Conservation (phyloP, 768 basidiomycete species). For the Coprinopsis cinerea region DNA sequence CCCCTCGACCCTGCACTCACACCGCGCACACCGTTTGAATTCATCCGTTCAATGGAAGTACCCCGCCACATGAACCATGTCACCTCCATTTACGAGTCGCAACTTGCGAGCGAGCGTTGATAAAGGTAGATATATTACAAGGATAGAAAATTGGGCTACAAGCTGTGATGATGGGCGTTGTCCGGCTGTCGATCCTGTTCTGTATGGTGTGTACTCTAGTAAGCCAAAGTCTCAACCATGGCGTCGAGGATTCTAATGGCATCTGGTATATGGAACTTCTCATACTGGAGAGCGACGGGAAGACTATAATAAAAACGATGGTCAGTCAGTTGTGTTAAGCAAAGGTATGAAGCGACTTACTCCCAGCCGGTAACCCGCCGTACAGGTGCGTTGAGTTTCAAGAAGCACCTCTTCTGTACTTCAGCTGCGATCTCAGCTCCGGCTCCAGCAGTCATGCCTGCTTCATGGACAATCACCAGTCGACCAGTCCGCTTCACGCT, state of each 20-base stretch:
- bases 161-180: too few relatives aligned
- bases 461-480: conserved; percentile 89
- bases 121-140: conserved; percentile 36
- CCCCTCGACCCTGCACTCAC: too few relatives aligned
- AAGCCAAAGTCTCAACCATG: conserved; percentile 75
- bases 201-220: conserved; percentile 27
- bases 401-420: conserved; percentile 82
- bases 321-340: neutral
- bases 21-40: too few relatives aligned
- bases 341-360: conserved; percentile 45
- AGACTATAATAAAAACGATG: conserved; percentile 39
- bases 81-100: conserved; percentile 26
- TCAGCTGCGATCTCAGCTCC: conserved; percentile 91
- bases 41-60: too few relatives aligned
- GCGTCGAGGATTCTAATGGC: conserved; percentile 78
- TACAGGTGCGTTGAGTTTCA: conserved; percentile 84
- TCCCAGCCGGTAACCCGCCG: conserved; percentile 90
- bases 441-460: conserved; percentile 80
- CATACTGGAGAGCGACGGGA: conserved; percentile 80
- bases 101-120: conserved; percentile 41
- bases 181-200: too few relatives aligned
- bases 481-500: conserved; percentile 83
- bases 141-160: conserved; percentile 40
- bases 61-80: too few relatives aligned
- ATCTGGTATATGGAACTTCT: conserved; percentile 92